Evolutionary conservation across 1,139 yeast genomes (phyloP), one percentile per base, ranked within the genome.

Genomic region (Hyphopichia khmerensis): DNA sequence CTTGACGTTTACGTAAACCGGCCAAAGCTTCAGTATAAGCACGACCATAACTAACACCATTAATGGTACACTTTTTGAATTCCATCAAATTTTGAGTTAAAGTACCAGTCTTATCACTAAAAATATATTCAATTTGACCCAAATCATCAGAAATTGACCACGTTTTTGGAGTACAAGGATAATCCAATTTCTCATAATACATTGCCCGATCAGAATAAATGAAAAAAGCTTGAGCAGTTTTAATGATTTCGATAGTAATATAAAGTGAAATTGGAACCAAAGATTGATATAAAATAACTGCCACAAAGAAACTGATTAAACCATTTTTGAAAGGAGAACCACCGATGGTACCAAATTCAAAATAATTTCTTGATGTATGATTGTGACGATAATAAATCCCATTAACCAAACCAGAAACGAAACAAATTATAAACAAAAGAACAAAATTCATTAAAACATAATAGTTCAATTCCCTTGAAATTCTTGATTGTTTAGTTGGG

Each of bases 131-230:
- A 45, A 79, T 78, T 57, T 79, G 85, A n/a, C 85, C 85, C 51
- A 79, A 67, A 56, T 79, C 85, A 60, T 79, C 85, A 13, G 83
- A 77, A 40, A 79, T 79, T 43, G 76, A 74, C 85, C 85, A 79
- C 1, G 82, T 72, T 51, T 79, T 78, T 1, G 84, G 84, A 2
- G 78, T 75, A 56, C 85, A 79, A 0, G 84, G 84, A 50, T 71
- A 77, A 57, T 79, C 84, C 44, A 79, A 60, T 43, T 55, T 63
- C 36, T 64, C 72, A 48, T 78, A 79, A 56, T 79, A 79, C 79
- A 79, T 75, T 26, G 64, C 59, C 43, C 69, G 60, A 57, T 78
- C 83, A 1, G 79, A 69, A 53, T 72, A 77, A 43, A 79, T 79
- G 62, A 79, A 79, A 49, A 64, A 78, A 1, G 81, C 83, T 54